Evolutionary conservation across 306 rosid species (phyloP).

Genomic region (Delonix regia): DNA sequence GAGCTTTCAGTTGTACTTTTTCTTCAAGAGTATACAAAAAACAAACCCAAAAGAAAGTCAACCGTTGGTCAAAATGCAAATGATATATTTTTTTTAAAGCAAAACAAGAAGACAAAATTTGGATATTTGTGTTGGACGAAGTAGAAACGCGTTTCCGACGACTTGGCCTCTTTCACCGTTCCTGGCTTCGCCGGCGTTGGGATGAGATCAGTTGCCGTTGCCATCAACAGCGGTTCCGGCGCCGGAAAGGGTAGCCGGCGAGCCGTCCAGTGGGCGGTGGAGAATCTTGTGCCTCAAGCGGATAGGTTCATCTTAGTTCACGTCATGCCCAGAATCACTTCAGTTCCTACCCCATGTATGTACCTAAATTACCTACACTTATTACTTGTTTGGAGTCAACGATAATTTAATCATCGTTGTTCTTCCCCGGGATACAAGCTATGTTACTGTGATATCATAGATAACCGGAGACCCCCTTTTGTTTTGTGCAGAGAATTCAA

Average conservation of each 20-base stretch:
- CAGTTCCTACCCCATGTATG: conserved; percentile 77
- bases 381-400: conserved; percentile 25
- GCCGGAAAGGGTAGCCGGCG: conserved; percentile 69
- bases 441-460: not conserved
- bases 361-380: not conserved
- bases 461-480: not conserved
- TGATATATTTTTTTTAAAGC: no score
- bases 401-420: not conserved
- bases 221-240: conserved; percentile 60
- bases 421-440: not conserved
- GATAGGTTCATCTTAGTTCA: conserved; percentile 82
- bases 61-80: not conserved
- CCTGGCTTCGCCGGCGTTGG: not conserved
- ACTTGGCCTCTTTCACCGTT: not conserved
- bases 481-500: not conserved
- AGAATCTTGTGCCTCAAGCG: conserved; percentile 68
- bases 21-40: no score
- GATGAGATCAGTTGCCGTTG: conserved; percentile 75
- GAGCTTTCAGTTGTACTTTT: no score
- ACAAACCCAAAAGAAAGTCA: not conserved
- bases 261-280: conserved; percentile 81
- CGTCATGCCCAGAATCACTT: conserved; percentile 77
- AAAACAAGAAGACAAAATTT: no score
- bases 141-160: not conserved
- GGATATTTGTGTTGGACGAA: not conserved